Evolutionary conservation across 768 basidiomycete species (phyloP).

Genomic region (Boletus pseudopeckii): DNA sequence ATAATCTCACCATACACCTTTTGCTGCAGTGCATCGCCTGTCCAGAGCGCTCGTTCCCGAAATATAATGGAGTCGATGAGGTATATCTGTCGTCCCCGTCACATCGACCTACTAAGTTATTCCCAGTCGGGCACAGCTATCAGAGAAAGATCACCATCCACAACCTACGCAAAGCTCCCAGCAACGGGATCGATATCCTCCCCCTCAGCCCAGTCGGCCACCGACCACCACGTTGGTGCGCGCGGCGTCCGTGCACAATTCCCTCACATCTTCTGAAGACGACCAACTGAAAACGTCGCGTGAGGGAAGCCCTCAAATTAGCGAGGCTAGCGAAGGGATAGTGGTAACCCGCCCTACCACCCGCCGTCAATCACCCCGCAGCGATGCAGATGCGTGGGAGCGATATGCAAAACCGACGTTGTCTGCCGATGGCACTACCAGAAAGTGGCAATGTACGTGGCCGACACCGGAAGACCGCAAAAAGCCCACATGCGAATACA

Average conservation of each 20-base stretch:
- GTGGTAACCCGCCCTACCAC: slow-evolving; percentile 11
- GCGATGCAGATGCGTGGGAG: slow-evolving; percentile 32
- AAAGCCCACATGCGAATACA: slow-evolving; percentile 38
- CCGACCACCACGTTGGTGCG: slow-evolving; percentile 8
- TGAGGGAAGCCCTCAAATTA: slow-evolving; percentile 30
- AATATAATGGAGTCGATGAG: slow-evolving; percentile 26
- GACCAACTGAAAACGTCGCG: slow-evolving; percentile 29
- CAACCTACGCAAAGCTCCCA: slow-evolving; percentile 11
- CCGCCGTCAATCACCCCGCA: slow-evolving; percentile 27
- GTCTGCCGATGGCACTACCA: slow-evolving; percentile 32
- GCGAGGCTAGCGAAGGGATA: slow-evolving; percentile 31
- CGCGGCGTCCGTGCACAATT: slow-evolving; percentile 15
- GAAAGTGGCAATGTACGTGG: slow-evolving; percentile 44
- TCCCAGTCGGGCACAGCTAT: slow-evolving; percentile 22
- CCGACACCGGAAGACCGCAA: slow-evolving; percentile 32
- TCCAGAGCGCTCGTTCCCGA: slow-evolving; percentile 14
- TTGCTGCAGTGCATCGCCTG: slow-evolving; percentile 12
- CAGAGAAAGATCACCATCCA: slow-evolving; percentile 14
- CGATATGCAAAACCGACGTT: slow-evolving; percentile 33
- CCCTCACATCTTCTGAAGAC: slow-evolving; percentile 28
- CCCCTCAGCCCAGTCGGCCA: slow-evolving; percentile 7
- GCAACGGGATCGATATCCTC: slow-evolving; percentile 11
- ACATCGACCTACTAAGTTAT: slow-evolving; percentile 8
- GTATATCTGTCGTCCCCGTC: slow-evolving; percentile 15
- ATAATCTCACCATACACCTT: slow-evolving; percentile 11